Evolutionary conservation across 106 monocot genomes (phyloP).

Genomic region (Agapanthus africanus): DNA sequence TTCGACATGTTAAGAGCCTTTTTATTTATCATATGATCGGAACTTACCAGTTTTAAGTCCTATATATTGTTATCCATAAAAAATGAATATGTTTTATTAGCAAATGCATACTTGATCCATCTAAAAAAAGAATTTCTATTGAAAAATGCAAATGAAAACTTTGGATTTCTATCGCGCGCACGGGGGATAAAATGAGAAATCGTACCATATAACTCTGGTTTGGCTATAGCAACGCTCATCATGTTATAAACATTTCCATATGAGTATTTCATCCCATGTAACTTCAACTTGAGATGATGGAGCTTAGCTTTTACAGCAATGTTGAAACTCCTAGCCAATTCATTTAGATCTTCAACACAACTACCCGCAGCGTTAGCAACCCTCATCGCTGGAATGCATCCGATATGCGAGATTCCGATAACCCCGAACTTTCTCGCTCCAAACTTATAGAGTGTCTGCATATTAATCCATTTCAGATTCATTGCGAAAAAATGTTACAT

Average conservation of each 20-base stretch:
- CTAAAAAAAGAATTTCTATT: no score
- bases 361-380: constrained; percentile 5
- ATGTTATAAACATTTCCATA: constrained; percentile 17
- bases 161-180: no score
- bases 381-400: constrained; percentile 26
- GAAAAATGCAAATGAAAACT: no score
- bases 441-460: constrained; percentile 17
- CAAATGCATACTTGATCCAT: no score
- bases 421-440: constrained; percentile 37
- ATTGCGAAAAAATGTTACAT: neutral
- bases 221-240: neutral
- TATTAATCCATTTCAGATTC: neutral
- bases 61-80: no score
- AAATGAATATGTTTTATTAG: no score
- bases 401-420: constrained; percentile 14
- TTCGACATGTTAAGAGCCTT: no score
- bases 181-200: no score
- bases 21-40: no score
- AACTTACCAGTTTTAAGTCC: no score
- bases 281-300: constrained; percentile 13
- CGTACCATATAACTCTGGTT: constrained; percentile 6
- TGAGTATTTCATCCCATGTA: constrained; percentile 30
- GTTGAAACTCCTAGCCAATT: constrained; percentile 18
- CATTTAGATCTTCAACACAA: constrained; percentile 21
- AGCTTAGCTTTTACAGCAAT: constrained; percentile 2